Percentiles rank a stretch among this genome's conserved stretches.
These are phyloP conservation scores for Umbelopsis sp. DNA, from an alignment of 371 early-diverging fungal species.

Conservation along the genomic window DNA sequence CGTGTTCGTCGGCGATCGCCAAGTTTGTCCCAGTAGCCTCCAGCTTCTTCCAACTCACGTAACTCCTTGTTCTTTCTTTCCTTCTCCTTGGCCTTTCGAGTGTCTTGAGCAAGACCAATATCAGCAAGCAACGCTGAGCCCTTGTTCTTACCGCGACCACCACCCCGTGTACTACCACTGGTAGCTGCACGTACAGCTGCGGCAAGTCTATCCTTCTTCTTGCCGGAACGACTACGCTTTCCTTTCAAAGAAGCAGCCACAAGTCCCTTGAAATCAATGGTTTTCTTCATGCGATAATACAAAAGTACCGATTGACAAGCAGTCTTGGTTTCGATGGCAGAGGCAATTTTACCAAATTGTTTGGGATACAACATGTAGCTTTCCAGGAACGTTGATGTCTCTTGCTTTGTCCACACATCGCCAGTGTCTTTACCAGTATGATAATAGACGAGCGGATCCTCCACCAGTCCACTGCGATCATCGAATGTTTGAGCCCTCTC, in stretches of 20 bases:
- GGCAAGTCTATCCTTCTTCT: slow-evolving; percentile 45
- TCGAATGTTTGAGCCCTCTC: slow-evolving; percentile 63
- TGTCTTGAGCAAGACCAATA: slow-evolving; percentile 63
- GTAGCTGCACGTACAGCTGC: slow-evolving; percentile 50
- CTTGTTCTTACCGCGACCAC: slow-evolving; percentile 54
- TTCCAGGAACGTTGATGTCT: slow-evolving; percentile 77
- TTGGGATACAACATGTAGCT: slow-evolving; percentile 85
- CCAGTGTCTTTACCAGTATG: slow-evolving; percentile 60
- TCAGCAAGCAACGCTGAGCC: slow-evolving; percentile 67
- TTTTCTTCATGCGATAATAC: slow-evolving; percentile 91
- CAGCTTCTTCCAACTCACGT: slow-evolving; percentile 47
- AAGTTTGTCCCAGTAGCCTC: slow-evolving; percentile 44
- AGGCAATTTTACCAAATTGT: slow-evolving; percentile 88
- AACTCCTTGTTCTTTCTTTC: slow-evolving; percentile 47
- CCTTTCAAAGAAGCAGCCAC: slow-evolving; percentile 47
- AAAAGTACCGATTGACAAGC: slow-evolving; percentile 86
- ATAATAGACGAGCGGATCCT: slow-evolving; percentile 65
- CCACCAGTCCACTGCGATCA: slow-evolving; percentile 66
- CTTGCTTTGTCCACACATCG: slow-evolving; percentile 81
- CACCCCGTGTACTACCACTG: slow-evolving; percentile 32
- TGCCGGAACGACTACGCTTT: slow-evolving; percentile 50
- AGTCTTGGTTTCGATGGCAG: slow-evolving; percentile 75
- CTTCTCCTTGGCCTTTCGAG: slow-evolving; percentile 53
- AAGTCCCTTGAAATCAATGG: slow-evolving; percentile 82
- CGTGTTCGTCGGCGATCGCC: slow-evolving; percentile 36